phyloP scores from a whole-genome alignment of 805 yeast genomes.

The Kockiozyma suomiensis region DNA sequence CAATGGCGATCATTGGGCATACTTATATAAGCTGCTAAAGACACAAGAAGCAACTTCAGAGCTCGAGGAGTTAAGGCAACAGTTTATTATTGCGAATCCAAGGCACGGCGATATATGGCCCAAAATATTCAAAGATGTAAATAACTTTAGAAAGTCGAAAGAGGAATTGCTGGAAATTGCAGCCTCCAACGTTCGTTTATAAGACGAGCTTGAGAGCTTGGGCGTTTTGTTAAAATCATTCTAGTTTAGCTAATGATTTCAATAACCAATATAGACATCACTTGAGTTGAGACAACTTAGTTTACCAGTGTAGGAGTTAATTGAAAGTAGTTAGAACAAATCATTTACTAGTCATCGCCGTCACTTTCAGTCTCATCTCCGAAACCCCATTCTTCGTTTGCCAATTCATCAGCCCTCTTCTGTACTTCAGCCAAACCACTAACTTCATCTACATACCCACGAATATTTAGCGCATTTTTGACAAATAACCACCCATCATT shows the following conservation, averaged over 20 bases:
- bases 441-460: constrained; percentile 68
- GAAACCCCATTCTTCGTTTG: constrained; percentile 35
- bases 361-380: constrained; percentile 21
- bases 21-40: constrained; percentile 55
- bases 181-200: background rate
- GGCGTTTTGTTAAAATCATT: background rate
- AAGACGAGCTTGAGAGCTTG: background rate
- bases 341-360: background rate
- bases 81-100: constrained; percentile 55
- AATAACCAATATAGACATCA: too few relatives aligned
- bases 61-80: constrained; percentile 42
- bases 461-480: constrained; percentile 63
- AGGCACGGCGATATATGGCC: constrained; percentile 67
- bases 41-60: constrained; percentile 38
- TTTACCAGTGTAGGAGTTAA: too few relatives aligned
- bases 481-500: constrained; percentile 81
- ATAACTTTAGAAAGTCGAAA: constrained; percentile 49
- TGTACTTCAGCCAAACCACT: constrained; percentile 81
- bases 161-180: constrained; percentile 46
- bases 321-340: background rate
- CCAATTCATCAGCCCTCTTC: constrained; percentile 60
- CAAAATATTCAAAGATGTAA: constrained; percentile 51
- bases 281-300: too few relatives aligned
- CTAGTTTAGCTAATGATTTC: background rate
- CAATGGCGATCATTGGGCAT: constrained; percentile 80